Conservation (phyloP, 495 filamentous ascomycete genomes). For the Daldinia concentrica region DNA sequence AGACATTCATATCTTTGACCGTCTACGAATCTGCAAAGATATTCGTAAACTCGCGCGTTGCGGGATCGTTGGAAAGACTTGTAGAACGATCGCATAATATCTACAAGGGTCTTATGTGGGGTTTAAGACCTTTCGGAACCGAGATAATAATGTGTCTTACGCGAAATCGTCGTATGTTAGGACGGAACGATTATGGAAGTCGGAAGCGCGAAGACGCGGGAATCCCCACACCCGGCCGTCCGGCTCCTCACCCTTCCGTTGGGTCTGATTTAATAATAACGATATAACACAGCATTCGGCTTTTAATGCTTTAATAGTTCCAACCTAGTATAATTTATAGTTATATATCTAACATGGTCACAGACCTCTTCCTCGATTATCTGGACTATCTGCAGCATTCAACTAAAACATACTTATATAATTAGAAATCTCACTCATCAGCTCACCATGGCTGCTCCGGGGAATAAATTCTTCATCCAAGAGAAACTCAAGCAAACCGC, state of each 20-base stretch:
- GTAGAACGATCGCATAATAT: background rate
- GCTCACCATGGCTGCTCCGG: conserved; percentile 36
- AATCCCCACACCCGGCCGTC: conserved; percentile 23
- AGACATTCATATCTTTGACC: background rate
- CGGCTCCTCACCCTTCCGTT: conserved; percentile 5
- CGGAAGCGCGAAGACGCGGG: conserved; percentile 27
- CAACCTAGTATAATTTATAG: background rate
- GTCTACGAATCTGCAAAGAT: background rate
- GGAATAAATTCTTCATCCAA: conserved; percentile 41
- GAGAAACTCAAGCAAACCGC: conserved; percentile 36
- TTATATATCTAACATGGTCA: too few relatives aligned
- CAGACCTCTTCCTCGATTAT: background rate
- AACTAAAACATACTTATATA: background rate
- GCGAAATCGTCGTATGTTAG: background rate
- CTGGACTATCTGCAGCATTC: background rate
- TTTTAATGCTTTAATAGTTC: background rate
- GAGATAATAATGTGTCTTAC: conserved; percentile 1
- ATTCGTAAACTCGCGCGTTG: background rate
- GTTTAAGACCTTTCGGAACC: conserved; percentile 3
- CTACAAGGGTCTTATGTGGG: background rate
- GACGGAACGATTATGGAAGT: background rate
- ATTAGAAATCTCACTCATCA: background rate
- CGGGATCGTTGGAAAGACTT: background rate
- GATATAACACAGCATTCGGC: background rate
- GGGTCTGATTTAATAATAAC: conserved; percentile 1